phyloP scores from a whole-genome alignment of 1,284 basidiomycete species.

The Gomphus bonarii region DNA sequence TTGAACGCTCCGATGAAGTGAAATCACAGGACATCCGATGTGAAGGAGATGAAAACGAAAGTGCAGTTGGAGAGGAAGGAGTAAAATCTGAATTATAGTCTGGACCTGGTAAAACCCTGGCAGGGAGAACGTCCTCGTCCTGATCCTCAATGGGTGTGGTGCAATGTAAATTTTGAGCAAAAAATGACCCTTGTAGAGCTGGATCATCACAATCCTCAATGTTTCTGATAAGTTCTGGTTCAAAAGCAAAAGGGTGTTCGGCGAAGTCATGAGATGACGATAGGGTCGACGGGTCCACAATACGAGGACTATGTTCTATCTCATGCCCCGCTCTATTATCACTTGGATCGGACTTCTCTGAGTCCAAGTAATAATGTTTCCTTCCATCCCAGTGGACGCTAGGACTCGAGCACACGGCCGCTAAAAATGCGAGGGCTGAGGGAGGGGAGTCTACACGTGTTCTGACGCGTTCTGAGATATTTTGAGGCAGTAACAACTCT shows the following conservation, averaged over 20 bases:
- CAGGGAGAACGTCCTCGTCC: neutral
- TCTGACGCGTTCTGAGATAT: neutral
- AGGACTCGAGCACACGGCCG: constrained; percentile 6
- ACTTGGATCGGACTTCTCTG: neutral
- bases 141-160: neutral
- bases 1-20: constrained; percentile 6
- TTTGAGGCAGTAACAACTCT: neutral
- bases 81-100: neutral
- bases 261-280: neutral
- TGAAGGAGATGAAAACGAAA: neutral
- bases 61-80: constrained; percentile 1
- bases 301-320: neutral
- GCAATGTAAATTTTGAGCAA: neutral
- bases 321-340: neutral
- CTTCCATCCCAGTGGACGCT: constrained; percentile 7
- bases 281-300: neutral
- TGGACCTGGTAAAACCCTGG: neutral
- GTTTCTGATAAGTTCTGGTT: neutral
- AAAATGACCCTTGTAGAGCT: neutral
- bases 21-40: neutral
- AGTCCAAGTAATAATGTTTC: constrained; percentile 5
- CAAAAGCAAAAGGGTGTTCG: neutral
- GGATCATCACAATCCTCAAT: neutral
- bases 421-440: constrained; percentile 5
- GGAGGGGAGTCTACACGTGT: constrained; percentile 3